Conservation (phyloP, 139 green algal genomes). For the Gonium pectorale region DNA sequence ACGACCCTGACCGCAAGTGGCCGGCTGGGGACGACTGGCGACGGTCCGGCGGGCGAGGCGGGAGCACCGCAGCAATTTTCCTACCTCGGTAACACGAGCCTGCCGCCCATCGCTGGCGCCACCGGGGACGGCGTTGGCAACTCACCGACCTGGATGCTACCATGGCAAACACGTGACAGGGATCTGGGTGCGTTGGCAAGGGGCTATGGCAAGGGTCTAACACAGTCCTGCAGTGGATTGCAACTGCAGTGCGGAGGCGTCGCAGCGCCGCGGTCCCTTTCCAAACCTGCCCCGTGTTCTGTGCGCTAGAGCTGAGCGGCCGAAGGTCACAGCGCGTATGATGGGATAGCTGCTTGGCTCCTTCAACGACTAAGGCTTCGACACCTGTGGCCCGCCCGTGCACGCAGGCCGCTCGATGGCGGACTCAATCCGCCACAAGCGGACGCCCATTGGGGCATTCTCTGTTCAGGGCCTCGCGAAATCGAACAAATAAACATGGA, state of each 20-base stretch:
- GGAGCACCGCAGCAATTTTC: neutral
- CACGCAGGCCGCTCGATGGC: constrained; percentile 29
- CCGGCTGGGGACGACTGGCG: neutral
- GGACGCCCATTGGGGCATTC: constrained; percentile 52
- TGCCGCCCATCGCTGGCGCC: neutral
- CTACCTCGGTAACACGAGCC: neutral
- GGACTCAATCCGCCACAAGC: constrained; percentile 33
- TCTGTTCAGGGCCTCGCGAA: constrained; percentile 44
- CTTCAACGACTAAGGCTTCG: too few species aligned
- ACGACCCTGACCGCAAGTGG: neutral
- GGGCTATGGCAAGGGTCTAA: neutral
- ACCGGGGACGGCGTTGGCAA: neutral
- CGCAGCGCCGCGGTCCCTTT: too few species aligned
- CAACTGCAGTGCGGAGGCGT: too few species aligned
- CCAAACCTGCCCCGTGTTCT: too few species aligned
- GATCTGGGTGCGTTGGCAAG: constrained; percentile 9
- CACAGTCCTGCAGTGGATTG: too few species aligned
- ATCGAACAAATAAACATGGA: constrained; percentile 42
- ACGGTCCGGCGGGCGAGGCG: neutral
- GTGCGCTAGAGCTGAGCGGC: too few species aligned
- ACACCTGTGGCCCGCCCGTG: too few species aligned
- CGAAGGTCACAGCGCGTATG: too few species aligned
- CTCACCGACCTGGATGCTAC: constrained; percentile 24
- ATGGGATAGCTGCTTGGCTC: too few species aligned
- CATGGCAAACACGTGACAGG: constrained; percentile 44